These are phyloP conservation scores for Dioszegia aurantiaca DNA, from an alignment of 768 basidiomycete species.

Conservation along the genomic window DNA sequence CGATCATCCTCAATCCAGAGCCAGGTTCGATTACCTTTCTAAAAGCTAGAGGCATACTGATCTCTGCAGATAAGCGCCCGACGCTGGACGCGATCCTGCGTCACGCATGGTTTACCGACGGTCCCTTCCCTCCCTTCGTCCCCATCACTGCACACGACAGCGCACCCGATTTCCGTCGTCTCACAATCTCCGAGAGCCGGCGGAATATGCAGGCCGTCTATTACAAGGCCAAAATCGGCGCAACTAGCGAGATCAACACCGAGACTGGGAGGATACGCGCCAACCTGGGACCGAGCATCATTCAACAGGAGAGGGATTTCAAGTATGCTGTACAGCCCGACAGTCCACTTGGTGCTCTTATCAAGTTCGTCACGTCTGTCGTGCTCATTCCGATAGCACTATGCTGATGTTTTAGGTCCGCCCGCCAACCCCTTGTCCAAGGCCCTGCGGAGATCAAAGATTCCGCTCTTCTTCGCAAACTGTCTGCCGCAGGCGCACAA, in stretches of 20 bases:
- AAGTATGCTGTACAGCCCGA: constrained; percentile 92
- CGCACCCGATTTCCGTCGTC: constrained; percentile 70
- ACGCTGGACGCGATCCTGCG: constrained; percentile 78
- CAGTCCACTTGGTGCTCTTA: constrained; percentile 84
- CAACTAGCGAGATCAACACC: constrained; percentile 30
- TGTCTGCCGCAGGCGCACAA: constrained; percentile 56
- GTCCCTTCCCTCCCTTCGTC: constrained; percentile 75
- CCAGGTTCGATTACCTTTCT: constrained; percentile 56
- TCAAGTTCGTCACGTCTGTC: constrained; percentile 57
- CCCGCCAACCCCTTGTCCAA: constrained; percentile 80
- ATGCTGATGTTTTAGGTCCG: constrained; percentile 58
- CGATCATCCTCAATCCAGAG: constrained; percentile 77
- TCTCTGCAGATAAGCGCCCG: constrained; percentile 62
- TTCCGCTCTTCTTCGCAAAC: constrained; percentile 43
- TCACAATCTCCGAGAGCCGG: constrained; percentile 62
- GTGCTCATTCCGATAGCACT: neutral
- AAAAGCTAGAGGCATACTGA: neutral
- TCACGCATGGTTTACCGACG: constrained; percentile 77
- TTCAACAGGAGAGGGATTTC: constrained; percentile 80
- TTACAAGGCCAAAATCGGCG: constrained; percentile 38
- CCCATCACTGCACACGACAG: constrained; percentile 73
- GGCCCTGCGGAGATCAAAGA: constrained; percentile 50
- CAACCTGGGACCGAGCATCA: constrained; percentile 46
- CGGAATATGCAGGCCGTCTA: constrained; percentile 68
- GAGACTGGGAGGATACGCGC: constrained; percentile 25